phyloP scores from a whole-genome alignment of 495 filamentous ascomycete genomes.

The Penicilliopsis zonata region DNA sequence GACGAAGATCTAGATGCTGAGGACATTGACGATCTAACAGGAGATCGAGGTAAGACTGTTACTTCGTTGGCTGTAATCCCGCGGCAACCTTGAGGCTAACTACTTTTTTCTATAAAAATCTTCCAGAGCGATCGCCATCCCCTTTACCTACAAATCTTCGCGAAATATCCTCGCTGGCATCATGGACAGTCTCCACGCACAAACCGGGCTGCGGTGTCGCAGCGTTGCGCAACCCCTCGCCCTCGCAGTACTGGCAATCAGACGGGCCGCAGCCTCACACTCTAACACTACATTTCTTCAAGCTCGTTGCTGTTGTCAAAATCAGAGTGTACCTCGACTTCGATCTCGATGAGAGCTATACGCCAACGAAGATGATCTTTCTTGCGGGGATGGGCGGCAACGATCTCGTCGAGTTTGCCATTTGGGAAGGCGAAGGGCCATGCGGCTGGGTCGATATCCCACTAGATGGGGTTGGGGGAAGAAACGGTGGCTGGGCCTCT shows the following conservation, averaged over 20 bases:
- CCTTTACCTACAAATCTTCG: slow-evolving; percentile 45
- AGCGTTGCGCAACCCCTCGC: slow-evolving; percentile 70
- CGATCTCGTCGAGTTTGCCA: slow-evolving; percentile 72
- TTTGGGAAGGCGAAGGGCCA: slow-evolving; percentile 63
- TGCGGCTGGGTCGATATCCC: slow-evolving; percentile 84
- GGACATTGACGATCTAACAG: slow-evolving; percentile 30
- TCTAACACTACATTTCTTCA: slow-evolving; percentile 92
- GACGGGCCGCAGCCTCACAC: slow-evolving; percentile 92
- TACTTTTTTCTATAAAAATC: neutral
- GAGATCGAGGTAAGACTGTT: slow-evolving; percentile 20
- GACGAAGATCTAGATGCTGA: slow-evolving; percentile 26
- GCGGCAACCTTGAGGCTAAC: slow-evolving; percentile 1
- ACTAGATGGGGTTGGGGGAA: slow-evolving; percentile 50
- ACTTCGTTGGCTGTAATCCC: neutral
- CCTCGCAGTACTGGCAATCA: slow-evolving; percentile 85
- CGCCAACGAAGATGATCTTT: slow-evolving; percentile 84
- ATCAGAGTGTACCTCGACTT: slow-evolving; percentile 87
- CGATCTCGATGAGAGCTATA: slow-evolving; percentile 86
- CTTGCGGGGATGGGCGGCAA: slow-evolving; percentile 78
- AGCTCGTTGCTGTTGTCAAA: slow-evolving; percentile 70
- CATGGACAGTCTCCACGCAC: slow-evolving; percentile 80
- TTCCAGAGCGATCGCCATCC: slow-evolving; percentile 21
- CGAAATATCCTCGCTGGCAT: slow-evolving; percentile 89
- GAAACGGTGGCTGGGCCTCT: slow-evolving; percentile 24
- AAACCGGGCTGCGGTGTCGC: slow-evolving; percentile 86